Percentiles rank a stretch among this genome's conserved stretches.
Evolutionary conservation across 768 basidiomycete genomes (phyloP).

Genomic region (Imleria badia): DNA sequence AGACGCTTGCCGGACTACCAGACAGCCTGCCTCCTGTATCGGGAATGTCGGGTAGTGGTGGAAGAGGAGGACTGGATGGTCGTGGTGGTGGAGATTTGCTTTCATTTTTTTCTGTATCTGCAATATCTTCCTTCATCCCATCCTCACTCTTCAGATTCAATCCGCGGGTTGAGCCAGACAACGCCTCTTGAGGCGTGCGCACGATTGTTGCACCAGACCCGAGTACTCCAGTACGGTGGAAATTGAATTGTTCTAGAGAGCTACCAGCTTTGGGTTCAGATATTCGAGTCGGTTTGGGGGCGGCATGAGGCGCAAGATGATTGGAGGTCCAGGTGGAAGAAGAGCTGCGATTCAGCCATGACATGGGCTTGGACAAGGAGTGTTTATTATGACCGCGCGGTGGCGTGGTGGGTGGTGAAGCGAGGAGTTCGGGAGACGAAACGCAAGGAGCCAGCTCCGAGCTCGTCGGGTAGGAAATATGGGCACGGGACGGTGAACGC

Average conservation of each 20-base stretch:
- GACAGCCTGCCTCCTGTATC: not conserved
- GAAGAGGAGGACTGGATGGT: slow-evolving; percentile 49
- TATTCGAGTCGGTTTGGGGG: slow-evolving; percentile 41
- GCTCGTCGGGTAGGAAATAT: slow-evolving; percentile 9
- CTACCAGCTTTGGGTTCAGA: slow-evolving; percentile 43
- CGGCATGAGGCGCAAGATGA: slow-evolving; percentile 26
- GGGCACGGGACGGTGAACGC: slow-evolving; percentile 10
- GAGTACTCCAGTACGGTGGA: slow-evolving; percentile 47
- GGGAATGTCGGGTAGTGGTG: slow-evolving; percentile 44
- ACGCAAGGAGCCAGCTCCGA: slow-evolving; percentile 30
- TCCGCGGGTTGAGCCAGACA: slow-evolving; percentile 35
- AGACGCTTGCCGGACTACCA: slow-evolving; percentile 23
- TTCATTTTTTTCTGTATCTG: slow-evolving; percentile 18
- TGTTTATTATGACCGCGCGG: slow-evolving; percentile 35
- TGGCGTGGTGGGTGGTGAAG: slow-evolving; percentile 32
- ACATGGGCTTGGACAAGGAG: slow-evolving; percentile 41
- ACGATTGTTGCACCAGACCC: slow-evolving; percentile 77
- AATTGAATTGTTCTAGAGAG: slow-evolving; percentile 31
- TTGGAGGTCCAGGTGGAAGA: slow-evolving; percentile 33
- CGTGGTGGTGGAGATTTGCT: slow-evolving; percentile 28
- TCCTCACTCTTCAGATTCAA: slow-evolving; percentile 12
- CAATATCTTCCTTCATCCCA: slow-evolving; percentile 2
- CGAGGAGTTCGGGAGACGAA: slow-evolving; percentile 16
- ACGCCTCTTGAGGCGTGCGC: slow-evolving; percentile 76
- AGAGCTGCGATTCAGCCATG: slow-evolving; percentile 42